These are phyloP conservation scores for Helichrysum umbraculigerum DNA, from an alignment of 129 eudicot species.

Conservation along the genomic window DNA sequence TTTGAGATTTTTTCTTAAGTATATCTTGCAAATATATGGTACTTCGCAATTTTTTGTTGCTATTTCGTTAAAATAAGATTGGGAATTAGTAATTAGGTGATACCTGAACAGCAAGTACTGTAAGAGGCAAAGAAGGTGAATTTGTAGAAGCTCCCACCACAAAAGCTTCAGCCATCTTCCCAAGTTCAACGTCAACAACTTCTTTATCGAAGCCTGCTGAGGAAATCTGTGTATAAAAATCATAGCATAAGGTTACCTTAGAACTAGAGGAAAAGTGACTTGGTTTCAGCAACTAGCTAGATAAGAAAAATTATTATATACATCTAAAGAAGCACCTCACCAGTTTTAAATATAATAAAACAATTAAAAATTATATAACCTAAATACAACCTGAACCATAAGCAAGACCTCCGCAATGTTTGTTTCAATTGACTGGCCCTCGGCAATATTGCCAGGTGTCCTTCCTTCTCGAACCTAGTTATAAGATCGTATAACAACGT, in stretches of 20 bases:
- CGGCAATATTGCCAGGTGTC: slow-evolving; percentile 33
- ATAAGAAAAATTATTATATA: neutral
- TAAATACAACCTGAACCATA: slow-evolving; percentile 73
- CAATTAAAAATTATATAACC: neutral
- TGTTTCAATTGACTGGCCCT: slow-evolving; percentile 40
- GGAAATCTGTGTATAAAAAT: slow-evolving; percentile 28
- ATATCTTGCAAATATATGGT: no score
- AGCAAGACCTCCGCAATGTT: slow-evolving; percentile 76
- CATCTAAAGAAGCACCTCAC: neutral
- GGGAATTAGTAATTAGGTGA: neutral
- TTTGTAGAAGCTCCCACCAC: slow-evolving; percentile 48
- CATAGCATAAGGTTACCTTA: neutral
- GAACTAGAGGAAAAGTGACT: neutral
- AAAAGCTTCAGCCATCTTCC: slow-evolving; percentile 71
- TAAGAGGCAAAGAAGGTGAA: slow-evolving; percentile 75
- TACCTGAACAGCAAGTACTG: slow-evolving; percentile 81
- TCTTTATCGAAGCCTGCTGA: slow-evolving; percentile 56
- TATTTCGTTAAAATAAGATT: no score
- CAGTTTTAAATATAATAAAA: neutral
- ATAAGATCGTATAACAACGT: neutral
- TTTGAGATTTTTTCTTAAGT: neutral
- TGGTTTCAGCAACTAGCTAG: neutral
- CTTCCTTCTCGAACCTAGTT: slow-evolving; percentile 90
- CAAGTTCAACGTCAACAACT: slow-evolving; percentile 58
- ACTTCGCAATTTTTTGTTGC: neutral